phyloP scores from a whole-genome alignment of 2,329 filamentous ascomycete species.

The Fusarium longipes region DNA sequence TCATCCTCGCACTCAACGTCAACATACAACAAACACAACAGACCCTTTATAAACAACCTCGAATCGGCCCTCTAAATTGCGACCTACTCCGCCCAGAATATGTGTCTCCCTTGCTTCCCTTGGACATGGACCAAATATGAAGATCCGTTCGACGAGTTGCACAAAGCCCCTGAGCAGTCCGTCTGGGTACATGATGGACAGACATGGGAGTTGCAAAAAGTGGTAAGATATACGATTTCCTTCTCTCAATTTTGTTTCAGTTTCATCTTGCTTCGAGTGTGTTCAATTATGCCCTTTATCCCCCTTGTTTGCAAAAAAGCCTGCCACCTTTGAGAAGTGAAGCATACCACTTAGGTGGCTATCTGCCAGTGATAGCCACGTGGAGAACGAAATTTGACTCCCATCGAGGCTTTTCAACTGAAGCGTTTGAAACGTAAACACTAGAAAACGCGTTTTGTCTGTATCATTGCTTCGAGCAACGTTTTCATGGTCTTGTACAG shows the following conservation, averaged over 20 bases:
- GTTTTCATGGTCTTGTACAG: neutral
- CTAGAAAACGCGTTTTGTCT: neutral
- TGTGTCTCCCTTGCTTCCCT: conserved; percentile 67
- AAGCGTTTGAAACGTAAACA: neutral
- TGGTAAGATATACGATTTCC: conserved; percentile 50
- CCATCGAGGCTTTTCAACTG: neutral
- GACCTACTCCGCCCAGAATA: conserved; percentile 38
- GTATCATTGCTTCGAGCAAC: neutral
- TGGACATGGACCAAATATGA: conserved; percentile 62
- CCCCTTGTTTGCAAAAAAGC: neutral
- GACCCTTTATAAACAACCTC: neutral
- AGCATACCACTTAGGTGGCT: neutral
- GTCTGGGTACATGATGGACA: conserved; percentile 55
- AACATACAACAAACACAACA: neutral
- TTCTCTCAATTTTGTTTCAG: neutral
- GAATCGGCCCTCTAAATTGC: fast-evolving
- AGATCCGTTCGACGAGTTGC: conserved; percentile 52
- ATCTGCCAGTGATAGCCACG: conserved; percentile 21
- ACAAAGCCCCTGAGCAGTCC: conserved; percentile 54
- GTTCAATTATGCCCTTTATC: neutral
- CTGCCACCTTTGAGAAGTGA: neutral
- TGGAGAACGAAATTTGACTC: neutral
- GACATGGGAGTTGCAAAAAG: conserved; percentile 52
- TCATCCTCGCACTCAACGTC: conserved; percentile 1
- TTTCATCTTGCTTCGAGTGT: neutral